Evolutionary conservation across 2,329 filamentous ascomycete species (phyloP).

Genomic region (Nigrospora oryzae): DNA sequence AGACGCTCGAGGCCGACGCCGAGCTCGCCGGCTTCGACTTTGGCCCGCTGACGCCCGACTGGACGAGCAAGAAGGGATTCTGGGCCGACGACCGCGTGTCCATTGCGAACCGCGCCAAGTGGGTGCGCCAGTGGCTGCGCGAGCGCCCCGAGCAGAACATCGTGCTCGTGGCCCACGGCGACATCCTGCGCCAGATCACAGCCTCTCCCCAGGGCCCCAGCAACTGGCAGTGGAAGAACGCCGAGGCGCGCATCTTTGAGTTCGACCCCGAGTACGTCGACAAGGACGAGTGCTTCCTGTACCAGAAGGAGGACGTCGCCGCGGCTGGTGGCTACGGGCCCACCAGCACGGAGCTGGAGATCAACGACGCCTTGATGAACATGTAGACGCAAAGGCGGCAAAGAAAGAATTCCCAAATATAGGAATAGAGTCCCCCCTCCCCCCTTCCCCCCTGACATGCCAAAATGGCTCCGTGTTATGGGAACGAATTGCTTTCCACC

Average conservation of each 20-base stretch:
- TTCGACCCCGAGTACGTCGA: constrained; percentile 11
- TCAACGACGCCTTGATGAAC: constrained; percentile 4
- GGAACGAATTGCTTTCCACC: no score
- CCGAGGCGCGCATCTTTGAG: constrained; percentile 13
- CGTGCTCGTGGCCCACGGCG: constrained; percentile 20
- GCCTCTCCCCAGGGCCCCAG: constrained; percentile 4
- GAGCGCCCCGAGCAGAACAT: constrained; percentile 16
- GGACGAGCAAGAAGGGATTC: constrained; percentile 18
- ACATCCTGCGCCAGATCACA: constrained; percentile 14
- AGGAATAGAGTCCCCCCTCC: neutral
- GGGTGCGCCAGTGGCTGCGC: constrained; percentile 15
- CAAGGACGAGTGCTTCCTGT: constrained; percentile 12
- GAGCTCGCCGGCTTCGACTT: constrained; percentile 16
- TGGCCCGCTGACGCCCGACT: constrained; percentile 12
- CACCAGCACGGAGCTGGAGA: constrained; percentile 13
- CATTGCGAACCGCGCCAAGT: constrained; percentile 12
- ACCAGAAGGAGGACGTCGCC: constrained; percentile 11
- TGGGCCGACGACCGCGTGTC: constrained; percentile 10
- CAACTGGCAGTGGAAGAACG: constrained; percentile 11
- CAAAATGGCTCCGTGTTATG: no score
- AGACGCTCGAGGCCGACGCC: constrained; percentile 14
- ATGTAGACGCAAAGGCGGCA: neutral
- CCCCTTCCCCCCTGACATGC: no score
- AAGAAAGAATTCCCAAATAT: neutral
- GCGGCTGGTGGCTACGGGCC: constrained; percentile 12